Evolutionary conservation across 1,284 basidiomycete species (phyloP).

Genomic region (Ustilago bromivora): DNA sequence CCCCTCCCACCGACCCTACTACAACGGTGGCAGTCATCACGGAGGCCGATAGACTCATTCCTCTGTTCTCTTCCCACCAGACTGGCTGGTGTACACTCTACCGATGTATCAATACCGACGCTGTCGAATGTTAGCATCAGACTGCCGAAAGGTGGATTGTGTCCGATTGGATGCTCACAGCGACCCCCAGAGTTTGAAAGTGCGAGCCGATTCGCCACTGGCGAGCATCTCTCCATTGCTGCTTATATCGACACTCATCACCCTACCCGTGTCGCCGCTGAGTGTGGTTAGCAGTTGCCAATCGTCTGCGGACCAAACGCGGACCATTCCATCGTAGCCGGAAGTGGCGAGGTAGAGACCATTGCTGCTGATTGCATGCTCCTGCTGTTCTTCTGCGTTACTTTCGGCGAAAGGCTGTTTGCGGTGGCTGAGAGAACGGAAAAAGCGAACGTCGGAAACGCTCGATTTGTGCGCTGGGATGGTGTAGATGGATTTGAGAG

Average conservation of each 20-base stretch:
- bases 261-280: constrained; percentile 93
- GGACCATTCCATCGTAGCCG: constrained; percentile 94
- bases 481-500: constrained; percentile 89
- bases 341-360: constrained; percentile 92
- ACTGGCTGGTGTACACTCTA: too few relatives aligned
- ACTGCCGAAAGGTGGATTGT: neutral
- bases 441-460: constrained; percentile 94
- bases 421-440: constrained; percentile 72
- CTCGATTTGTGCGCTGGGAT: constrained; percentile 96
- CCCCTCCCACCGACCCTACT: constrained; percentile 10
- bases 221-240: constrained; percentile 55
- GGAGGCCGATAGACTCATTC: constrained; percentile 14
- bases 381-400: constrained; percentile 37
- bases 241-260: constrained; percentile 92
- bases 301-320: constrained; percentile 97
- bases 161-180: constrained; percentile 17
- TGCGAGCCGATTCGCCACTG: constrained; percentile 60
- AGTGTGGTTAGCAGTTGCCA: constrained; percentile 92
- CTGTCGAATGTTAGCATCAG: neutral
- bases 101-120: neutral
- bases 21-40: constrained; percentile 16
- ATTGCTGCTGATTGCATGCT: constrained; percentile 62
- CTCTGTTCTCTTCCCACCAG: too few relatives aligned
- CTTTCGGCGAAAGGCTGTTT: neutral
- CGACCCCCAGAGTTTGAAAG: constrained; percentile 60